Conservation (phyloP, 345 rosid genomes). For the Lepidium sativum region DNA sequence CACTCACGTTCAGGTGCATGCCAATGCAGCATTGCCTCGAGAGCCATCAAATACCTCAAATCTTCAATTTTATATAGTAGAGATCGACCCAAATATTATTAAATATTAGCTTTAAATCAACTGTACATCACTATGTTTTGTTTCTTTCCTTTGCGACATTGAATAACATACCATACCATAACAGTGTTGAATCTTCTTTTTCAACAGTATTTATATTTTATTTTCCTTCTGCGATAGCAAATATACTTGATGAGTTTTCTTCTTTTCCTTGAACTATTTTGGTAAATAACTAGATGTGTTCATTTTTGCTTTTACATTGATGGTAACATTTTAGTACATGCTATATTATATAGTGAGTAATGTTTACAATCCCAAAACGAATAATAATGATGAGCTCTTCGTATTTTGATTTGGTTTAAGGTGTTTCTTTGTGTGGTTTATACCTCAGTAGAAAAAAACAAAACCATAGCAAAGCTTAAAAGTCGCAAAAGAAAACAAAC, state of each 20-base stretch:
- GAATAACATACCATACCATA: background rate
- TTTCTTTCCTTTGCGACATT: conserved; percentile 7
- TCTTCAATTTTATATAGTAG: background rate
- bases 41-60: background rate
- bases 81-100: background rate
- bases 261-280: background rate
- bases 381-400: background rate
- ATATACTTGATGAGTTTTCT: background rate
- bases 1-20: conserved; percentile 22
- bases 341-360: background rate
- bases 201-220: conserved; percentile 2
- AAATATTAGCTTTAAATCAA: background rate
- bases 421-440: conserved; percentile 4
- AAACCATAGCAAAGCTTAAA: background rate
- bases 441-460: too few species aligned
- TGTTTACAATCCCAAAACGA: background rate
- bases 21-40: background rate
- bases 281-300: background rate
- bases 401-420: background rate
- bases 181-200: conserved; percentile 16
- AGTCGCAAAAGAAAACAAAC: background rate
- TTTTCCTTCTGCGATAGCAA: background rate
- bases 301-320: background rate
- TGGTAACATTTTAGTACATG: background rate
- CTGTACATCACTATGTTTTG: conserved; percentile 12